Evolutionary conservation across 2,329 filamentous ascomycete species (phyloP).

Genomic region (Fusarium sp.): DNA sequence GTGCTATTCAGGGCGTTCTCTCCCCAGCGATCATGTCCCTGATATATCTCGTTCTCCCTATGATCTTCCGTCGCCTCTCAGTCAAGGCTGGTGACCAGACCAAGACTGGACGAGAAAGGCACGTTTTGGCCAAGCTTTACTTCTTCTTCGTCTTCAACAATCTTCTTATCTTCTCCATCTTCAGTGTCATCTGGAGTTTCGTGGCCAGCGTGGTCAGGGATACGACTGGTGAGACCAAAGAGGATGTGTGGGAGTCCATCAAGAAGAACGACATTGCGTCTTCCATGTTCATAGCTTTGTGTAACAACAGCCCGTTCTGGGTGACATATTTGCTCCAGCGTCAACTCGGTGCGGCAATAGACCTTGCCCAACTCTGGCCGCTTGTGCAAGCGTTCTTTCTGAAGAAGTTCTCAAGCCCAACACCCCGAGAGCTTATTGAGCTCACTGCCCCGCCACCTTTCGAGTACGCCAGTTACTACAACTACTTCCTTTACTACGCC

Average conservation of each 20-base stretch:
- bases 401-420: conserved; percentile 86
- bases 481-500: conserved; percentile 95
- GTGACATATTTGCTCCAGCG: conserved; percentile 92
- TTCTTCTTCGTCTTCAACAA: conserved; percentile 99
- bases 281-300: conserved; percentile 78
- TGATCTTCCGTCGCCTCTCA: conserved; percentile 88
- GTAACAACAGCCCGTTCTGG: conserved; percentile 89
- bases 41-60: conserved; percentile 87
- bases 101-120: conserved; percentile 90
- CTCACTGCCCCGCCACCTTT: conserved; percentile 92
- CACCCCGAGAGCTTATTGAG: conserved; percentile 90
- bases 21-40: conserved; percentile 89
- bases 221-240: conserved; percentile 58
- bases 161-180: conserved; percentile 90
- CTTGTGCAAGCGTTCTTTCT: conserved; percentile 86
- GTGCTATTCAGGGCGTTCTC: conserved; percentile 89
- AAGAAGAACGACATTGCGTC: conserved; percentile 69
- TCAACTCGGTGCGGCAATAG: conserved; percentile 91
- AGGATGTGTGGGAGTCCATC: conserved; percentile 76
- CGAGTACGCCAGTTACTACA: conserved; percentile 97
- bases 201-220: conserved; percentile 71
- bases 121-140: conserved; percentile 91
- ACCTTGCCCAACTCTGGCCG: conserved; percentile 88
- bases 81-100: conserved; percentile 87
- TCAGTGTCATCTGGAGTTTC: conserved; percentile 83